Base-by-base conservation (phyloP, 2,329 filamentous ascomycete genomes). In the Fonsecaea nubica region DNA sequence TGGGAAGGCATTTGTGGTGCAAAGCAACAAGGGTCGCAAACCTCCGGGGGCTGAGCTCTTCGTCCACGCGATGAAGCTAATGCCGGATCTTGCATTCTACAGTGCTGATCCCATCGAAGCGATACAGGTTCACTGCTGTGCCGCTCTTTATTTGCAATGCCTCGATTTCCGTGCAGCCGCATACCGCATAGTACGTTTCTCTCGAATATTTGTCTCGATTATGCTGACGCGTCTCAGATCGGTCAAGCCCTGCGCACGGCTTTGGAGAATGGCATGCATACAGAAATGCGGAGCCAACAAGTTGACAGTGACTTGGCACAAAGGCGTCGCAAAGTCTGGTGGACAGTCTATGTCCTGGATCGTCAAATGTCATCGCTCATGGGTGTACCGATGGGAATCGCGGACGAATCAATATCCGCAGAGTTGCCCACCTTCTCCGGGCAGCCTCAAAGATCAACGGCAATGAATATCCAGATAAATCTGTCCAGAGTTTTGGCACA, bases 261-360 rank as follows among this genome's bases (percentile, higher is more conserved):
- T 0, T 71, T 85, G 10, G 78, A 77, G 0, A 77, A 84, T 58
- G 84, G 84, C 1, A 82, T 86, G 80, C 83, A 86, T 64, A 84
- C 82, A 0, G 78, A 84, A 33, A 84, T 86, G 82, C 80, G 79
- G 0, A 75, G 76, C 0, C 74, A 78, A 1, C 76, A 81, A 25
- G 68, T 85, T 0, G 80, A 80, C 0, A 77, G 80, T 0, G 66
- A 71, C 0, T 70, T 78, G 1, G 80, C 83, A 0, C 78, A 85
- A 65, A 74, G 84, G 58, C 82, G 80, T 59, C 81, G 83, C 0
- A 80, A 79, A 38, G 77, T 84, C 9, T 86, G 83, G 83, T 86
- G 84, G 83, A 86, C 84, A 0, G 77, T 85, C 0, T 85, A 84
- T 48, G 77, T 86, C 1, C 73, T 86, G 0, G 84, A 86, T 61